A percentile compares a stretch with the other conserved stretches of the same genome.
phyloP scores from a whole-genome alignment of 2,329 filamentous ascomycete genomes.

The Eutypa lata region DNA sequence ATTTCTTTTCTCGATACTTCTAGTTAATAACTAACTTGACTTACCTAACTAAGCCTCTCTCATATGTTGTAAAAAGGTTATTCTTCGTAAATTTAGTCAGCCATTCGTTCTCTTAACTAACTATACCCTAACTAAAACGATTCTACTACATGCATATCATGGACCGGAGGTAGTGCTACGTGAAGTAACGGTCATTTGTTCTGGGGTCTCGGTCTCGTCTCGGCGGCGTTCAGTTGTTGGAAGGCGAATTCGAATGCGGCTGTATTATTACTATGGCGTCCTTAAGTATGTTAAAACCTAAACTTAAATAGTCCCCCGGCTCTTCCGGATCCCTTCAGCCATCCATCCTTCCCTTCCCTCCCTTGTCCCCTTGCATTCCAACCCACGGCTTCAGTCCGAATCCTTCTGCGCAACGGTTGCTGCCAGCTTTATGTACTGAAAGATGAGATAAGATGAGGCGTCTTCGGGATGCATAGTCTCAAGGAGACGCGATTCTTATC shows the following conservation, averaged over 20 bases:
- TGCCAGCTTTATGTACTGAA: not conserved
- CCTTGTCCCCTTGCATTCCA: not conserved
- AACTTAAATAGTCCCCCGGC: not conserved
- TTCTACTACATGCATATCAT: not conserved
- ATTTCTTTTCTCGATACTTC: too few relatives aligned
- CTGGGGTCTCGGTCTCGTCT: not conserved
- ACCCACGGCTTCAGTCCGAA: too few relatives aligned
- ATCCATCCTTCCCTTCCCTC: not conserved
- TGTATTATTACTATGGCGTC: slow-evolving; percentile 21
- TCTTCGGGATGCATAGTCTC: not conserved
- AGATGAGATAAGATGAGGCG: not conserved
- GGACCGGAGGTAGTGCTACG: not conserved
- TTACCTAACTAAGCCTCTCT: too few relatives aligned
- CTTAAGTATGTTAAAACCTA: slow-evolving; percentile 29
- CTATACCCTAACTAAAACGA: too few relatives aligned
- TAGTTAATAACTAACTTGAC: too few relatives aligned
- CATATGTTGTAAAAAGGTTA: too few relatives aligned
- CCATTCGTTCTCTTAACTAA: too few relatives aligned
- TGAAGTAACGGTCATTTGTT: not conserved
- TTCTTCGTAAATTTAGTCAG: too few relatives aligned
- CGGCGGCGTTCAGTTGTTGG: not conserved
- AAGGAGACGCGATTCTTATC: not conserved
- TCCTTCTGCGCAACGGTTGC: too few relatives aligned
- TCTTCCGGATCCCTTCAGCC: not conserved
- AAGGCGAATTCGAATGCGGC: not conserved